Percentiles rank a stretch among this genome's conserved stretches.
Conservation (phyloP, 75 land plant species). For the Pseudotsuga menziesii region DNA sequence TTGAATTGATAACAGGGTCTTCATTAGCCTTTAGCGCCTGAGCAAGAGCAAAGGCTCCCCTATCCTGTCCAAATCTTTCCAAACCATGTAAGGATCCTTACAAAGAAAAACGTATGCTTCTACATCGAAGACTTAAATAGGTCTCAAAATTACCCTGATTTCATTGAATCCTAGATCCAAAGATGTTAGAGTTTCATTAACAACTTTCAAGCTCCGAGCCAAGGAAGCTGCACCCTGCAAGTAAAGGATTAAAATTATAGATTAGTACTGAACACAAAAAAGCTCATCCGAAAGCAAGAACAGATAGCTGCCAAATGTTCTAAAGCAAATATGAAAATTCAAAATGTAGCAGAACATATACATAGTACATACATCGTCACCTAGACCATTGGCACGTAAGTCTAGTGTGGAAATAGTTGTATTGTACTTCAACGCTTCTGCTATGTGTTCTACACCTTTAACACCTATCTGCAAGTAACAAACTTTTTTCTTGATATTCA, state of each 20-base stretch:
- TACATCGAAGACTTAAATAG: not conserved
- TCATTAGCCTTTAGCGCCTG: slow-evolving; percentile 95
- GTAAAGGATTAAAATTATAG: slow-evolving; percentile 3
- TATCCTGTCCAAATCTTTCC: slow-evolving; percentile 48
- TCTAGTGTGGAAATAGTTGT: slow-evolving; percentile 80
- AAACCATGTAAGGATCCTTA: not conserved
- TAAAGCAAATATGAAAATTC: not conserved
- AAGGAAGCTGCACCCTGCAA: slow-evolving; percentile 77
- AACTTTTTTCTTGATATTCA: not conserved
- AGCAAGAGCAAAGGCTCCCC: slow-evolving; percentile 95
- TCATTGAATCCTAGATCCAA: slow-evolving; percentile 96
- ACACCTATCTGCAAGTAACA: slow-evolving; percentile 65
- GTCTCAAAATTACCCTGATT: slow-evolving; percentile 63
- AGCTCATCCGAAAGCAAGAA: not conserved
- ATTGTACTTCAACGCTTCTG: slow-evolving; percentile 88
- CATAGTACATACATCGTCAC: slow-evolving; percentile 68
- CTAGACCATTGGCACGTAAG: slow-evolving; percentile 86
- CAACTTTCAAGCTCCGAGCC: slow-evolving; percentile 89
- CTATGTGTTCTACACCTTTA: slow-evolving; percentile 85
- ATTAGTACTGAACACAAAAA: not conserved
- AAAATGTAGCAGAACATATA: not conserved
- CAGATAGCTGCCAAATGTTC: not conserved
- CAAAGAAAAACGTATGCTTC: not conserved
- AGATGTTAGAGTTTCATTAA: slow-evolving; percentile 92
- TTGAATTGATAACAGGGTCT: slow-evolving; percentile 64